phyloP scores from a whole-genome alignment of 1,139 yeast genomes.

The Pichia sp. region DNA sequence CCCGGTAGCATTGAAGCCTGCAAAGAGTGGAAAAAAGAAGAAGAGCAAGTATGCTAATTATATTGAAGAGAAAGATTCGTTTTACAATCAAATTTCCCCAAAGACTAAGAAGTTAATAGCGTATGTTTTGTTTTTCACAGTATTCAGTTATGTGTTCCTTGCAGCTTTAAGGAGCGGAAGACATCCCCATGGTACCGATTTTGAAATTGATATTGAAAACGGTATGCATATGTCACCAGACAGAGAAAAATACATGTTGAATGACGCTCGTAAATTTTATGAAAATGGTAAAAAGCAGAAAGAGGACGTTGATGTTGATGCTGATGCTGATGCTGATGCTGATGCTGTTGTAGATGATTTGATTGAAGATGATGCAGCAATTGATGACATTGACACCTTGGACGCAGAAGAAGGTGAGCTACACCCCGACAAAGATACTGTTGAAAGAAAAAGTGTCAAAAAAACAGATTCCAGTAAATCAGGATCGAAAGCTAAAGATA shows the following conservation, averaged over 20 bases:
- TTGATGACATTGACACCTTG: conserved; percentile 7
- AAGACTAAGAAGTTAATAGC: conserved; percentile 8
- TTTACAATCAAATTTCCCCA: conserved; percentile 3
- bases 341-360: background rate
- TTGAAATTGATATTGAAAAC: conserved; percentile 4
- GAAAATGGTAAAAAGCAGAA: background rate
- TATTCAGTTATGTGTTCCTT: conserved; percentile 9
- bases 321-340: background rate
- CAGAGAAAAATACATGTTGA: conserved; percentile 1
- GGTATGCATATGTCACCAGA: conserved; percentile 1
- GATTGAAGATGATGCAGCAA: background rate
- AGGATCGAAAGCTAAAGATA: background rate
- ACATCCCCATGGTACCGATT: conserved; percentile 2
- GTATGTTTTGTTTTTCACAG: conserved; percentile 7
- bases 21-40: conserved; percentile 2
- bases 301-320: background rate
- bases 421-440: background rate
- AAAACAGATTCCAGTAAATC: background rate
- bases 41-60: conserved; percentile 4
- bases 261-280: background rate
- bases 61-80: conserved; percentile 1
- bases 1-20: conserved; percentile 9
- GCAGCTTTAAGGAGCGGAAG: conserved; percentile 5
- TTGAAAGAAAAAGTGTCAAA: background rate
- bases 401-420: conserved; percentile 10